A percentile compares a stretch with the other conserved stretches of the same genome.
Conservation (phyloP, 73 alveolate species). For the Paramecium bursaria region DNA sequence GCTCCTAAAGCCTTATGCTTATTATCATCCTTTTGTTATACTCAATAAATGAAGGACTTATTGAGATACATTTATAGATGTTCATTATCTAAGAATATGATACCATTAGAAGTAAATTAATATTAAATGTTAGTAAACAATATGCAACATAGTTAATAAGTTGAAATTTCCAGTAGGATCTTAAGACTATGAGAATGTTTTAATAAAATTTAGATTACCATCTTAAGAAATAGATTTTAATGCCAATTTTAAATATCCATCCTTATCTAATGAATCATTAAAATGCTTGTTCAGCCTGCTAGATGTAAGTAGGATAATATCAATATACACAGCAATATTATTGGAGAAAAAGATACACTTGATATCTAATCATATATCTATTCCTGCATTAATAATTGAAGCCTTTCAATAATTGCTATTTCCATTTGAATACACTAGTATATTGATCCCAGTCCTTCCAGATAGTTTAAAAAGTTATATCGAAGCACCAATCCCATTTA, state of each 20-base stretch:
- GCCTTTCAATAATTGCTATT: conserved; percentile 57
- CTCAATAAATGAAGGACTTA: conserved; percentile 41
- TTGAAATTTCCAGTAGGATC: conserved; percentile 9
- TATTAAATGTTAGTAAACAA: not conserved
- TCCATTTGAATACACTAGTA: conserved; percentile 62
- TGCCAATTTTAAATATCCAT: conserved; percentile 30
- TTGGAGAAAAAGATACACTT: conserved; percentile 63
- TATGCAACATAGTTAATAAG: conserved; percentile 32
- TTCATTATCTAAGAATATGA: conserved; percentile 38
- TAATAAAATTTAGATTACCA: conserved; percentile 16
- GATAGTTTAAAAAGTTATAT: conserved; percentile 62
- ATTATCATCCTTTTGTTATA: conserved; percentile 2
- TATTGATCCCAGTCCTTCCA: conserved; percentile 63
- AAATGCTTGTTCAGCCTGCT: conserved; percentile 54
- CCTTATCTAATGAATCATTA: conserved; percentile 9
- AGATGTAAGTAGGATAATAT: conserved; percentile 59
- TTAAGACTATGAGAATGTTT: not conserved
- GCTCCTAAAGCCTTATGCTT: conserved; percentile 27
- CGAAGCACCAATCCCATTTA: conserved; percentile 70
- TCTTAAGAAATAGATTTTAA: conserved; percentile 25
- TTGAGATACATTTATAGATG: conserved; percentile 29
- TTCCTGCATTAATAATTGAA: conserved; percentile 50
- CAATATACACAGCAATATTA: conserved; percentile 39
- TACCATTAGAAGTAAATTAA: conserved; percentile 2
- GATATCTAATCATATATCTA: conserved; percentile 57